Percentiles rank a stretch among this genome's conserved stretches.
These are phyloP conservation scores for Dianthus caryophyllus DNA, from an alignment of 148 eudicot species.

Conservation along the genomic window DNA sequence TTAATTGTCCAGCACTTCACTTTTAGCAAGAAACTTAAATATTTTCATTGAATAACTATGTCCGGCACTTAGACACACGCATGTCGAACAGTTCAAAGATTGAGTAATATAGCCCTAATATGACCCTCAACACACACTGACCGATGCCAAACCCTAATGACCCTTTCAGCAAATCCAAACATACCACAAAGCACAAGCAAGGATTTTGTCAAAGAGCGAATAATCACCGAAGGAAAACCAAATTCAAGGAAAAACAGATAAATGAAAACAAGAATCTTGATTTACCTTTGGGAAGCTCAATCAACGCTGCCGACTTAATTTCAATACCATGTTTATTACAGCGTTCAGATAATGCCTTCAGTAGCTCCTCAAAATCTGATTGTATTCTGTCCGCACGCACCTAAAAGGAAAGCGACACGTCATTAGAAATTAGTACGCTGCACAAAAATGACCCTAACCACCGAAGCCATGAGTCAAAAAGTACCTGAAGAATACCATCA, in stretches of 20 bases:
- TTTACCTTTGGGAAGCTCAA: constrained; percentile 81
- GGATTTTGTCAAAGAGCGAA: background rate
- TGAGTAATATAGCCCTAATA: no score
- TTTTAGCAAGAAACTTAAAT: no score
- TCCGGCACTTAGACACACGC: no score
- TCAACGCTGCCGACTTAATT: constrained; percentile 68
- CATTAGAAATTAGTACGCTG: constrained; percentile 2
- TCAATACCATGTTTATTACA: constrained; percentile 76
- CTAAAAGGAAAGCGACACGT: constrained; percentile 29
- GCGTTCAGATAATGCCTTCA: constrained; percentile 83
- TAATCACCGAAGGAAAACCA: background rate
- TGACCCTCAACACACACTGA: no score
- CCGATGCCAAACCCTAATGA: no score
- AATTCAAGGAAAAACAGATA: background rate
- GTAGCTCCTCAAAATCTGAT: constrained; percentile 87
- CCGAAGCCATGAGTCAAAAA: constrained; percentile 14
- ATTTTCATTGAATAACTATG: no score
- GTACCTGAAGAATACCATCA: constrained; percentile 98
- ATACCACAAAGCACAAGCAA: background rate
- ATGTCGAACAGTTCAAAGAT: no score
- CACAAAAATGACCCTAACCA: constrained; percentile 4
- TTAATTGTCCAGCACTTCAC: no score
- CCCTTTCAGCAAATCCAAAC: no score
- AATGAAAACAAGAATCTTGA: background rate
- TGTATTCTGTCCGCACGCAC: constrained; percentile 97